Evolutionary conservation across 2,329 filamentous ascomycete species (phyloP).

Genomic region (Zarea fungicola): DNA sequence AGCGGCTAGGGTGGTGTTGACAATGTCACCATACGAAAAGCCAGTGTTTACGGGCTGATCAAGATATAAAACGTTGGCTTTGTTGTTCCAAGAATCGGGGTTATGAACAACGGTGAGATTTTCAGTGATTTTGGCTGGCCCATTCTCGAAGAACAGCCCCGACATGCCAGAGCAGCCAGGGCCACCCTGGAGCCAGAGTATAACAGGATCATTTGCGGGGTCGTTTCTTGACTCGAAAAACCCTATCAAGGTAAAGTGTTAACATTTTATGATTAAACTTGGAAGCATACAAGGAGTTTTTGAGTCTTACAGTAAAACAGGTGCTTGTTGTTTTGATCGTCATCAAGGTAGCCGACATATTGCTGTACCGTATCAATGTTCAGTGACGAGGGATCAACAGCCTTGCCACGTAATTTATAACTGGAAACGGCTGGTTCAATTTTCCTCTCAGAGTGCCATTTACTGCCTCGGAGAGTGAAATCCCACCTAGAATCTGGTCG

Average conservation of each 20-base stretch:
- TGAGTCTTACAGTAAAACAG: slow-evolving; percentile 74
- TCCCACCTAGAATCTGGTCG: not conserved
- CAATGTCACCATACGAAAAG: slow-evolving; percentile 87
- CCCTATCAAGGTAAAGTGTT: slow-evolving; percentile 27
- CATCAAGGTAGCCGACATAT: slow-evolving; percentile 95
- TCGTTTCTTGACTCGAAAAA: slow-evolving; percentile 99
- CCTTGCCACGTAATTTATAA: not conserved
- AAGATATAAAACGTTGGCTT: slow-evolving; percentile 50
- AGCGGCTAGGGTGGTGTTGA: slow-evolving; percentile 90
- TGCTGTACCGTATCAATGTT: slow-evolving; percentile 94
- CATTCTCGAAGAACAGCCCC: slow-evolving; percentile 95
- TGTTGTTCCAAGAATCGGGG: slow-evolving; percentile 77
- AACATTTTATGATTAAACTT: not conserved
- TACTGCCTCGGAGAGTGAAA: not conserved
- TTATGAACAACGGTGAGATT: slow-evolving; percentile 81
- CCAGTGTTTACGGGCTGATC: slow-evolving; percentile 98
- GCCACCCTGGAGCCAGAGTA: slow-evolving; percentile 92
- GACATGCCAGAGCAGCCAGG: slow-evolving; percentile 96
- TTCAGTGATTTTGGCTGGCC: slow-evolving; percentile 81
- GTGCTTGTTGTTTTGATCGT: slow-evolving; percentile 95
- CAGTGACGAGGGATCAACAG: slow-evolving; percentile 71
- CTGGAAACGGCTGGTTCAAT: too few species aligned
- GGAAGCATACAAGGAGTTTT: not conserved
- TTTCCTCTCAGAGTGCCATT: not conserved
- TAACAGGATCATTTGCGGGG: slow-evolving; percentile 91